These are phyloP conservation scores for Phytophthora ohioensis DNA, from an alignment of 352 stramenopile genomes.

Conservation along the genomic window DNA sequence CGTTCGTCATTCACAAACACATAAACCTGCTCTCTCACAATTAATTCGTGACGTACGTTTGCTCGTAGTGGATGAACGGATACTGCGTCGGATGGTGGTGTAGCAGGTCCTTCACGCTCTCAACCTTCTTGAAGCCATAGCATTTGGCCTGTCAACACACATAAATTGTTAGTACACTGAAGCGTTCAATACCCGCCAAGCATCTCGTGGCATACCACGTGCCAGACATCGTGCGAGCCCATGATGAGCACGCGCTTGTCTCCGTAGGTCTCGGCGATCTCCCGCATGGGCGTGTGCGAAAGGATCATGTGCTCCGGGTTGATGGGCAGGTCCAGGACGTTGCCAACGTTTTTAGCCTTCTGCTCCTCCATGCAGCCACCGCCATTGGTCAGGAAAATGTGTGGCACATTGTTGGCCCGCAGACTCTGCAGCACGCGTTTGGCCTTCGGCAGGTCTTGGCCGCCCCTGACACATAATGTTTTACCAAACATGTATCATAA, in stretches of 20 bases:
- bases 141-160: slow-evolving; percentile 41
- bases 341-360: slow-evolving; percentile 83
- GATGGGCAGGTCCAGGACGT: slow-evolving; percentile 69
- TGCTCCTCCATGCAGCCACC: slow-evolving; percentile 86
- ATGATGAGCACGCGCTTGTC: slow-evolving; percentile 89
- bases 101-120: slow-evolving; percentile 75
- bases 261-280: slow-evolving; percentile 69
- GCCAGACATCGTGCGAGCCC: slow-evolving; percentile 84
- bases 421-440: slow-evolving; percentile 75
- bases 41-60: slow-evolving; percentile 48
- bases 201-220: slow-evolving; percentile 55
- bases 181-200: not conserved
- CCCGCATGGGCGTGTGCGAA: slow-evolving; percentile 91
- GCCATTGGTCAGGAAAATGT: slow-evolving; percentile 93
- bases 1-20: not conserved
- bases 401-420: slow-evolving; percentile 67
- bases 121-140: slow-evolving; percentile 89
- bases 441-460: slow-evolving; percentile 74
- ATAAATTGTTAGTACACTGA: not conserved
- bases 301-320: slow-evolving; percentile 82
- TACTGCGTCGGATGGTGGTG: slow-evolving; percentile 83
- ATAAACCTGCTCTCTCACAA: not conserved
- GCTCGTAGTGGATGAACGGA: slow-evolving; percentile 77
- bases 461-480: slow-evolving; percentile 48
- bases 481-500: slow-evolving; percentile 1